Percentiles rank a stretch among this genome's conserved stretches.
These are phyloP conservation scores for Cornus suecica DNA, from an alignment of 148 eudicot genomes.

Conservation along the genomic window DNA sequence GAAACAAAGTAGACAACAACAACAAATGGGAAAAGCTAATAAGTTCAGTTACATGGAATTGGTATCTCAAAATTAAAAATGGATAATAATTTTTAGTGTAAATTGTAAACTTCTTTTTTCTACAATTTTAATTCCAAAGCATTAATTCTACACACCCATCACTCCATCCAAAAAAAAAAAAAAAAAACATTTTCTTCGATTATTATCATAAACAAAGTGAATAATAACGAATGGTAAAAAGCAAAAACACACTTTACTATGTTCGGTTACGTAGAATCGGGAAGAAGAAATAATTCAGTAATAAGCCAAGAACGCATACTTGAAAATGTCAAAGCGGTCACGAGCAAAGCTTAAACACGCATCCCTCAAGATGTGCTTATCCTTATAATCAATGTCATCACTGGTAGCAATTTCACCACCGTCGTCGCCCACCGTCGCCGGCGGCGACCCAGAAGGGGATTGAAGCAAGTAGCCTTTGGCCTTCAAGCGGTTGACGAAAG, in stretches of 20 bases:
- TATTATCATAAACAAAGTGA: neutral
- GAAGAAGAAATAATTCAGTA: too few relatives aligned
- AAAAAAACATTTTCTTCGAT: neutral
- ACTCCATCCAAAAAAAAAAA: too few relatives aligned
- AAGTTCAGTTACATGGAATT: too few relatives aligned
- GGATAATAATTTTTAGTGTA: too few relatives aligned
- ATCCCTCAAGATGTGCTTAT: constrained; percentile 53
- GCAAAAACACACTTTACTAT: too few relatives aligned
- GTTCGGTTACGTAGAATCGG: too few relatives aligned
- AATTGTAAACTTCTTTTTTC: too few relatives aligned
- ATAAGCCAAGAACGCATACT: constrained; percentile 20
- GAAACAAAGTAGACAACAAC: neutral
- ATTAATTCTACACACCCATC: too few relatives aligned
- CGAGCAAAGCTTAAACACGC: constrained; percentile 81
- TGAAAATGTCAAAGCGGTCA: constrained; percentile 73
- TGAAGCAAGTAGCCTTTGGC: constrained; percentile 58
- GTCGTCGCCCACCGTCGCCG: neutral
- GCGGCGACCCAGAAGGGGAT: neutral
- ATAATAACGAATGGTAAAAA: neutral
- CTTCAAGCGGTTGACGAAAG: constrained; percentile 64
- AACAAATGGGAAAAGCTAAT: neutral
- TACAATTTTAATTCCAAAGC: too few relatives aligned
- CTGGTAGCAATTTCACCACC: neutral
- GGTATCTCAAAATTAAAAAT: too few relatives aligned
- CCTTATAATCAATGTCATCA: constrained; percentile 34